Conservation (phyloP, 2,329 filamentous ascomycete species). For the Sodiomyces alkalinus region DNA sequence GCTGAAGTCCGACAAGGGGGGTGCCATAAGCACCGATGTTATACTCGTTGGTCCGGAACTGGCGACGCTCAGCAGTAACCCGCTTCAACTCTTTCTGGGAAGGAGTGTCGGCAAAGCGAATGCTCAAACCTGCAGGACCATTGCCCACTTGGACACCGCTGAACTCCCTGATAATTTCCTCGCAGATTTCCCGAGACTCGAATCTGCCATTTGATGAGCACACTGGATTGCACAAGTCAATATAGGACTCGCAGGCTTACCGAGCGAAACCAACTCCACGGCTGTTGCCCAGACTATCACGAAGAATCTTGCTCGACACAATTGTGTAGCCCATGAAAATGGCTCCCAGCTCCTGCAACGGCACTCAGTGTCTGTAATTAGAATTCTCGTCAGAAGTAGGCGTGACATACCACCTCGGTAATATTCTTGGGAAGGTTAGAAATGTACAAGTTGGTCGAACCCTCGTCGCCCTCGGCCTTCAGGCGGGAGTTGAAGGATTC, state of each 20-base stretch:
- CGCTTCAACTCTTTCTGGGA: slow-evolving; percentile 95
- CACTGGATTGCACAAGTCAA: too few relatives aligned
- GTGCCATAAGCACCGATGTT: slow-evolving; percentile 58
- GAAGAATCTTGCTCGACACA: slow-evolving; percentile 86
- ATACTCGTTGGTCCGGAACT: slow-evolving; percentile 94
- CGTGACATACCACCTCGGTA: slow-evolving; percentile 73
- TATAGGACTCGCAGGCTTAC: too few relatives aligned
- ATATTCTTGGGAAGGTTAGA: slow-evolving; percentile 88
- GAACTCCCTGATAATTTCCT: slow-evolving; percentile 74
- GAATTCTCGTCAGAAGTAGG: slow-evolving; percentile 1
- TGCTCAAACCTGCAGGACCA: slow-evolving; percentile 73
- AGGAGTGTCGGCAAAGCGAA: slow-evolving; percentile 92
- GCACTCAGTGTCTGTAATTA: slow-evolving; percentile 11
- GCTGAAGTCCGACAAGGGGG: slow-evolving; percentile 40
- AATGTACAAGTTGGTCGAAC: slow-evolving; percentile 92
- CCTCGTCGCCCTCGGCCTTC: slow-evolving; percentile 83
- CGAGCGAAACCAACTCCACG: slow-evolving; percentile 95
- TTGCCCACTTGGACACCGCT: slow-evolving; percentile 65
- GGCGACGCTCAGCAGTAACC: slow-evolving; percentile 84
- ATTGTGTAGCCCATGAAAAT: slow-evolving; percentile 73
- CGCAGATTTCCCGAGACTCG: slow-evolving; percentile 75
- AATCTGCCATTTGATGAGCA: slow-evolving; percentile 66
- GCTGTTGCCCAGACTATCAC: slow-evolving; percentile 80
- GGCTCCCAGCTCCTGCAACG: slow-evolving; percentile 50
- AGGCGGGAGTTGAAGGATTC: slow-evolving; percentile 98